Evolutionary conservation across 352 stramenopile genomes (phyloP).

Genomic region (Pythium scleroteichum): DNA sequence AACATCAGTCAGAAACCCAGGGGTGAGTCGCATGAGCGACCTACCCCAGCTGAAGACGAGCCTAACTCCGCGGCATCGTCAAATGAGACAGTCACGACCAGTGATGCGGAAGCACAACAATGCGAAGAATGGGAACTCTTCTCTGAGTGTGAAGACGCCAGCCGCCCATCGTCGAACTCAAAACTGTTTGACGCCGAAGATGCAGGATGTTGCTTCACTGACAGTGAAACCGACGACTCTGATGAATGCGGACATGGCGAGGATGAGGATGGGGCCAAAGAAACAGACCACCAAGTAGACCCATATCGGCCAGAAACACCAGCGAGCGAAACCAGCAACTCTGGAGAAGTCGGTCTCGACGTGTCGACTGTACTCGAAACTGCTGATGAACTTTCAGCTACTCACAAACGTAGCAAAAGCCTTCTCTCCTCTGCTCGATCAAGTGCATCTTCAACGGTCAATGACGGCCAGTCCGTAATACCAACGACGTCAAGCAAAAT

Average conservation of each 20-base stretch:
- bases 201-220: background rate
- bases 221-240: background rate
- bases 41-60: no score
- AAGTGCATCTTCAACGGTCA: background rate
- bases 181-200: background rate
- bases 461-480: background rate
- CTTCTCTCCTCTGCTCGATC: slow-evolving; percentile 1
- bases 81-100: slow-evolving; percentile 24
- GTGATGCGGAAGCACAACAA: slow-evolving; percentile 22
- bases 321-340: background rate
- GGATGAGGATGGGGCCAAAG: background rate
- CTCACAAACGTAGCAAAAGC: no score
- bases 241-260: background rate
- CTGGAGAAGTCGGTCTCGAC: background rate
- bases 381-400: no score
- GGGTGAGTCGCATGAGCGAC: no score
- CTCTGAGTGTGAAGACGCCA: slow-evolving; percentile 11
- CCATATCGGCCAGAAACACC: background rate
- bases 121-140: slow-evolving; percentile 35
- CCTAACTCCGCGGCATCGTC: slow-evolving; percentile 19
- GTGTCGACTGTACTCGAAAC: background rate
- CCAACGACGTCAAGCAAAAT: slow-evolving; percentile 32
- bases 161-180: slow-evolving; percentile 10
- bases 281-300: background rate
- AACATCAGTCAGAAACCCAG: no score